A percentile compares a stretch with the other conserved stretches of the same genome.
These are phyloP conservation scores for Lolium multiflorum DNA, from an alignment of 176 grass and related monocot genomes.

Conservation along the genomic window DNA sequence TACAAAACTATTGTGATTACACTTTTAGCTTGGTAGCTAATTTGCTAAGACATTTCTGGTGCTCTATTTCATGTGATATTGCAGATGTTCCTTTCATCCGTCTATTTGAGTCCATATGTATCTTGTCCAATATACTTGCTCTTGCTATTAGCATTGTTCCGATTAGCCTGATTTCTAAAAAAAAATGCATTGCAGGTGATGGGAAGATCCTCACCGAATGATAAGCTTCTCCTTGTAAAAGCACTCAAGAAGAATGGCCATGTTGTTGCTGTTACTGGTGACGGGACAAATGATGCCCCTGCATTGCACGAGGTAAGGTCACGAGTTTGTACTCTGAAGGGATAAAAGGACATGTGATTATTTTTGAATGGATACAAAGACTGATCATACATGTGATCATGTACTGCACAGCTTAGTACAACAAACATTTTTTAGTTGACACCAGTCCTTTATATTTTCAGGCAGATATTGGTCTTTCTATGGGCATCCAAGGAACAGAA, in stretches of 20 bases:
- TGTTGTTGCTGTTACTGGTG: conserved; percentile 97
- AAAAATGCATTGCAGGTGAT: conserved; percentile 68
- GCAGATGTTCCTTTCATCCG: neutral
- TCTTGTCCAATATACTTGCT: conserved; percentile 20
- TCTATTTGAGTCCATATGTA: conserved; percentile 16
- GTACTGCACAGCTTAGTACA: neutral
- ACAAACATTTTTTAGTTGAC: neutral
- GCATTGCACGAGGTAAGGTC: conserved; percentile 79
- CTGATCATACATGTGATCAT: neutral
- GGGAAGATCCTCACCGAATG: conserved; percentile 94
- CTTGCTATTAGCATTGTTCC: conserved; percentile 29
- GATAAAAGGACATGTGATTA: conserved; percentile 23
- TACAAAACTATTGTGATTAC: conserved; percentile 8
- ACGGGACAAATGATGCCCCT: conserved; percentile 98
- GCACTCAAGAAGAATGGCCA: conserved; percentile 78
- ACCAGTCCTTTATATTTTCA: conserved; percentile 50
- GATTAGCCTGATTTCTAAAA: conserved; percentile 30
- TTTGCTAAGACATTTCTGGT: neutral
- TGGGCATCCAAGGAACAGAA: conserved; percentile 98
- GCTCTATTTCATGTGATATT: conserved; percentile 31
- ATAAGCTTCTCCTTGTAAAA: conserved; percentile 91
- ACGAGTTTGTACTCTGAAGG: conserved; percentile 35
- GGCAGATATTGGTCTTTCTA: conserved; percentile 98
- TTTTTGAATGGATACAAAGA: conserved; percentile 10
- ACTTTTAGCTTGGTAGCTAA: conserved; percentile 36